These are phyloP conservation scores for Eucalyptus polyanthemos DNA, from an alignment of 345 rosid species.

Conservation along the genomic window DNA sequence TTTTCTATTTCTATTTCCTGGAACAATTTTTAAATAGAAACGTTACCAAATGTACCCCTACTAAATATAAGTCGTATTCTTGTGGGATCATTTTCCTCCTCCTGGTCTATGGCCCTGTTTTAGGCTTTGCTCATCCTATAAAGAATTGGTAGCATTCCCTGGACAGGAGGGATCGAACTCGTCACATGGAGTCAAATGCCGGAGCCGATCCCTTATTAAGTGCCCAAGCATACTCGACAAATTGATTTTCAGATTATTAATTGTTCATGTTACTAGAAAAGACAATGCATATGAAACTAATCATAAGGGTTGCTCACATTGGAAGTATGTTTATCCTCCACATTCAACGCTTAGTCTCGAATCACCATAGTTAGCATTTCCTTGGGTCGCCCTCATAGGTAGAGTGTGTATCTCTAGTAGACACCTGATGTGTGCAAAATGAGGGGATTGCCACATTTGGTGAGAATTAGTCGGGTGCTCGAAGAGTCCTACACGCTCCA, in stretches of 20 bases:
- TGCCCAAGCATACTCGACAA: background rate
- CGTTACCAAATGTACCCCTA: background rate
- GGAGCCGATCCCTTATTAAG: background rate
- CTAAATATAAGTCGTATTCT: background rate
- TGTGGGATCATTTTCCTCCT: background rate
- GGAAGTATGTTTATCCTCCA: background rate
- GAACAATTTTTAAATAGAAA: too few species aligned
- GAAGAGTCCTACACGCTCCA: background rate
- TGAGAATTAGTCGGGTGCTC: background rate
- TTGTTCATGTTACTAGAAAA: background rate
- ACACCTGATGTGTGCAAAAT: rapidly evolving
- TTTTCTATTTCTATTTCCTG: too few species aligned
- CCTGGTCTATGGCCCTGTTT: background rate
- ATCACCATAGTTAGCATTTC: background rate
- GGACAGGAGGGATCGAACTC: background rate
- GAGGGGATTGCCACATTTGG: background rate
- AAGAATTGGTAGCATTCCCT: background rate
- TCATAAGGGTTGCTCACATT: background rate
- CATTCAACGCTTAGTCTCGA: background rate
- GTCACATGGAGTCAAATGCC: background rate
- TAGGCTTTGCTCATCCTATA: background rate
- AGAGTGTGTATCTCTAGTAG: background rate
- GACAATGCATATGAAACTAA: background rate
- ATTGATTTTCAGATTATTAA: background rate
- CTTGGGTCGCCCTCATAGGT: background rate